Evolutionary conservation across 2,329 filamentous ascomycete genomes (phyloP).

Genomic region (Fusarium musae): DNA sequence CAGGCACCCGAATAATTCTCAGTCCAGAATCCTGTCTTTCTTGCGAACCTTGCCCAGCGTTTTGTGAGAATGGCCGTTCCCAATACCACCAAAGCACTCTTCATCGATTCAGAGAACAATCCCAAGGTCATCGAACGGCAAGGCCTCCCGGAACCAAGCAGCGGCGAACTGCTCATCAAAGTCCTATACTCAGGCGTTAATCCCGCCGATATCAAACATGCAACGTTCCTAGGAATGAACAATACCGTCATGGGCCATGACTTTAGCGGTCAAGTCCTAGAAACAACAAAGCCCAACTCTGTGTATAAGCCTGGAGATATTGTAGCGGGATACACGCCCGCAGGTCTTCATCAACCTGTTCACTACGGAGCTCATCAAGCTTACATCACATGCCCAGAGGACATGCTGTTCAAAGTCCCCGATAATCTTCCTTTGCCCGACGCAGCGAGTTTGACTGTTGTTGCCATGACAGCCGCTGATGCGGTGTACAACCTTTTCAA

Average conservation of each 20-base stretch:
- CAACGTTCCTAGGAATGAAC: background rate
- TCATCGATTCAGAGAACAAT: background rate
- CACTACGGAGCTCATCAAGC: background rate
- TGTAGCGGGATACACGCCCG: background rate
- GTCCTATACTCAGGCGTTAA: background rate
- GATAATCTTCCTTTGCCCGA: background rate
- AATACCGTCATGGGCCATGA: background rate
- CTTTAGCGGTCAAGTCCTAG: background rate
- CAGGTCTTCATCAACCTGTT: accelerated
- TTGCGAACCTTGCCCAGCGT: accelerated
- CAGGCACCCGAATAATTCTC: background rate
- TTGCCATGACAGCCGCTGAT: background rate
- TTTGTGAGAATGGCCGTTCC: no score
- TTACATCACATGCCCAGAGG: background rate
- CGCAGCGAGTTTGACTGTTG: background rate
- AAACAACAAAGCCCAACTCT: background rate
- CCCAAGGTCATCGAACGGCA: background rate
- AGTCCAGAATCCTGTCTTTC: accelerated
- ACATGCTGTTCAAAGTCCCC: background rate
- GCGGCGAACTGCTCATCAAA: background rate
- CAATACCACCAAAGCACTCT: background rate
- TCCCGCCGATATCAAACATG: background rate
- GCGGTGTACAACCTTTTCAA: accelerated
- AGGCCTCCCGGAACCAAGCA: background rate
- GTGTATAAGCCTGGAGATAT: background rate